Evolutionary conservation across 2,329 filamentous ascomycete genomes (phyloP), one percentile per base, ranked within the genome.

Genomic region (Beauveria varroae): DNA sequence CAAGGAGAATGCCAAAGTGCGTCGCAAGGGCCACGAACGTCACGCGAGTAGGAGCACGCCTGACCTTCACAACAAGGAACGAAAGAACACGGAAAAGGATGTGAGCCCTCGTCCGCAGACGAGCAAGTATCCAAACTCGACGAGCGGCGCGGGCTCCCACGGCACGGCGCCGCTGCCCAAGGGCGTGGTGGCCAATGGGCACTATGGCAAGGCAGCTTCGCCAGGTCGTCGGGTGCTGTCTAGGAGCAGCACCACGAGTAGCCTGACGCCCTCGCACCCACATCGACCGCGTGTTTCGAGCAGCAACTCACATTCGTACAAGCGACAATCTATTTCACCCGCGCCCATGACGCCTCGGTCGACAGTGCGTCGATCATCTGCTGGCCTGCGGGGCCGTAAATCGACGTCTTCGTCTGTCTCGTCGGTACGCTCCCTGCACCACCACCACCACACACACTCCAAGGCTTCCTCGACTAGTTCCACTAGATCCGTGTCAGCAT

Each of bases 381-480:
- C 83, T 49, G 93, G 93, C 34, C 82, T 98, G 50, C 86, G 93
- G 30, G 93, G 95, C 43, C 86, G 95, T 63, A 98, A 98, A 73
- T 98, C 93, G 0, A 99, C 95, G 0, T 97, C 92, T 0, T 96
- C 92, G 0, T 98, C 93, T 0, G 87, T 99, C 18, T 97, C 92
- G 1, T 96, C 92, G 0, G 88, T 99, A 62, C 88, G 95, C 62
- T 96, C 90, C 50, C 91, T 98, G 70, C 92, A 93, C 68, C 90
- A 93, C 66, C 88, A 91, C 65, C 86, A 88, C 58, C 90, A 95
- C 71, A 87, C 88, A 1, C 93, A 97, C 72, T 96, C 92, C 24
- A 98, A 98, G 74, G 92, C 95, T 0, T 96, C 91, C 0, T 97
- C 92, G 0, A 95, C 92, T 1, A 96, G 92, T 49, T 96, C 89